These are phyloP conservation scores for Chytriomyces confervae DNA, from an alignment of 192 early-diverging fungal species.

Conservation along the genomic window DNA sequence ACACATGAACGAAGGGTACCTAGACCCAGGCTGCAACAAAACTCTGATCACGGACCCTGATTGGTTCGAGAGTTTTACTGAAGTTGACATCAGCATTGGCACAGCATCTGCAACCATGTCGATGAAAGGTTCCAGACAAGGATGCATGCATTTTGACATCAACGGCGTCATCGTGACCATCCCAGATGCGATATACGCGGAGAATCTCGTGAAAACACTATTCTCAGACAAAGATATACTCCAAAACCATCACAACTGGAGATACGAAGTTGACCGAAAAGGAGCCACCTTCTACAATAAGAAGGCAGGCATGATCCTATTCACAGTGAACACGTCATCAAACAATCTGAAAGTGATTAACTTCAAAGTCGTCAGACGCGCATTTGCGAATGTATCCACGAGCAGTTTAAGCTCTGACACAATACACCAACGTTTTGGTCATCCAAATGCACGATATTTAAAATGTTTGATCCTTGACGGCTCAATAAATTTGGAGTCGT, in stretches of 20 bases:
- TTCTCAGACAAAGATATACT: not conserved
- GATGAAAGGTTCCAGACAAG: not conserved
- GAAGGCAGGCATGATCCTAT: not conserved
- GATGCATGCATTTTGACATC: not conserved
- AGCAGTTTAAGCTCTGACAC: not conserved
- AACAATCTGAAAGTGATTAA: constrained; percentile 1
- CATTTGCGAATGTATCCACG: not conserved
- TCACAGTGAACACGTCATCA: not conserved
- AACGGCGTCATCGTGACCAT: not conserved
- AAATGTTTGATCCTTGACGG: not conserved
- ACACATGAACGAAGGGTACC: not conserved
- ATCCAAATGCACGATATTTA: not conserved
- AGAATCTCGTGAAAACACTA: not conserved
- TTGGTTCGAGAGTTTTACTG: constrained; percentile 1
- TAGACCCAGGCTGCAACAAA: constrained; percentile 2
- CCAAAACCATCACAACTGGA: not conserved
- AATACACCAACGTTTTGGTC: constrained; percentile 10
- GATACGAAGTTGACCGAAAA: not conserved
- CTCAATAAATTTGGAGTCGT: constrained; percentile 2
- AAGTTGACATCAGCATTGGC: not conserved
- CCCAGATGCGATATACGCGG: not conserved
- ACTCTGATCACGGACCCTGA: not conserved
- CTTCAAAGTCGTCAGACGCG: not conserved
- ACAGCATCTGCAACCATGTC: not conserved
- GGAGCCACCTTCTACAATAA: not conserved